These are phyloP conservation scores for Metahyphopichia silvanorum DNA, from an alignment of 805 yeast species.

Conservation along the genomic window DNA sequence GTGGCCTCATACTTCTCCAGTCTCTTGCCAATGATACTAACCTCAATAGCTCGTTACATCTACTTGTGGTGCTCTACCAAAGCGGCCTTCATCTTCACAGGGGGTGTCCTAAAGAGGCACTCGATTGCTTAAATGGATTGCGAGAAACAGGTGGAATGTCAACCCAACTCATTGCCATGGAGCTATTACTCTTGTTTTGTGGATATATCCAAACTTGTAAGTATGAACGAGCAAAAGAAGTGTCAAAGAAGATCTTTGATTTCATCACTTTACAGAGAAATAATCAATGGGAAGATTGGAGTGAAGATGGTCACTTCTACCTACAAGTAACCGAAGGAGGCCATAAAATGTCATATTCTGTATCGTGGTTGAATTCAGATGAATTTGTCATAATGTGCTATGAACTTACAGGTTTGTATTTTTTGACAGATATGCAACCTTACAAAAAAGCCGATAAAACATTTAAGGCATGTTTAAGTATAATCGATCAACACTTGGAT, in stretches of 20 bases:
- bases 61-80: constrained; percentile 21
- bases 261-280: constrained; percentile 18
- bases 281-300: constrained; percentile 24
- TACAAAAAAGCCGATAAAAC: constrained; percentile 31
- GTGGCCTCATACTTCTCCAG: constrained; percentile 19
- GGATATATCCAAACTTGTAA: constrained; percentile 22
- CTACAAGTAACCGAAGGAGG: constrained; percentile 3
- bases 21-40: constrained; percentile 7
- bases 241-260: constrained; percentile 13
- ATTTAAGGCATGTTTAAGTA: constrained; percentile 32
- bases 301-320: constrained; percentile 22
- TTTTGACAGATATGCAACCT: constrained; percentile 32
- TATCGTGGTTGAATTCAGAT: constrained; percentile 41
- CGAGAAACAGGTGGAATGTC: too few species aligned
- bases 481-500: constrained; percentile 23
- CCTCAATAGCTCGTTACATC: constrained; percentile 13
- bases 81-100: constrained; percentile 27
- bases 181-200: constrained; percentile 19
- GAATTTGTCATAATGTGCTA: constrained; percentile 41
- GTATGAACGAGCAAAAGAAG: too few species aligned
- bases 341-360: constrained; percentile 13
- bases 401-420: constrained; percentile 40
- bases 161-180: constrained; percentile 31
- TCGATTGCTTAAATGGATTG: constrained; percentile 2
- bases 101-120: constrained; percentile 17